phyloP scores from a whole-genome alignment of 176 grass and related monocot genomes.

The Alopecurus myosuroides region DNA sequence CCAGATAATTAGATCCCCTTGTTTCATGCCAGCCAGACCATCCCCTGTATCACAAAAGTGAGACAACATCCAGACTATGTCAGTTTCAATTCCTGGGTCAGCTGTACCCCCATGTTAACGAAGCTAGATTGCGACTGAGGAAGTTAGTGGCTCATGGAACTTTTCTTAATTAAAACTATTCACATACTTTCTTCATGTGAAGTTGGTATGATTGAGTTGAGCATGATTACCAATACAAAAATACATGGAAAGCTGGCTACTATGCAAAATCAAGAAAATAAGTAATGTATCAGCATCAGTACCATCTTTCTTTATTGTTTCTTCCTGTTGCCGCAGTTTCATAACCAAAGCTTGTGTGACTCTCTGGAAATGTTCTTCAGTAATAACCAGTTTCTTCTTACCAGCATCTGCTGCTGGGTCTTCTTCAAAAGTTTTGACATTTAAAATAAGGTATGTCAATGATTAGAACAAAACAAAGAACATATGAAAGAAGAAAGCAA shows the following conservation, averaged over 20 bases:
- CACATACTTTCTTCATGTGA: neutral
- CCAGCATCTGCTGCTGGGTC: slow-evolving; percentile 34
- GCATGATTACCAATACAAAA: neutral
- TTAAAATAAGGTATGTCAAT: slow-evolving; percentile 18
- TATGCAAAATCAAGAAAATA: slow-evolving; percentile 22
- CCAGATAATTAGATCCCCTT: slow-evolving; percentile 93
- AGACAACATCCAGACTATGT: neutral
- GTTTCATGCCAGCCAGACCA: slow-evolving; percentile 92
- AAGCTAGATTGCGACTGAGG: neutral
- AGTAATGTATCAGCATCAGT: slow-evolving; percentile 16
- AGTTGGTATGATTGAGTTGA: neutral
- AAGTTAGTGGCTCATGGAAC: neutral
- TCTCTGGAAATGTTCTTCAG: slow-evolving; percentile 94
- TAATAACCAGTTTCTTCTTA: slow-evolving; percentile 93
- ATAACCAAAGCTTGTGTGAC: slow-evolving; percentile 92
- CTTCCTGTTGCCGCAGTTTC: slow-evolving; percentile 78
- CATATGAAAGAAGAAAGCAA: neutral
- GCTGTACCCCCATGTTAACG: neutral
- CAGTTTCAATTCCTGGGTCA: neutral
- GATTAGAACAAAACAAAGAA: slow-evolving; percentile 6
- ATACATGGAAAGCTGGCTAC: neutral
- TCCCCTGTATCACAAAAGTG: slow-evolving; percentile 36
- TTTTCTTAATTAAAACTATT: neutral
- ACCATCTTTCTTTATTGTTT: slow-evolving; percentile 73
- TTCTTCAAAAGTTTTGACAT: slow-evolving; percentile 42